A percentile compares a stretch with the other conserved stretches of the same genome.
phyloP scores from a whole-genome alignment of 306 rosid species.

The Malus sylvestris region DNA sequence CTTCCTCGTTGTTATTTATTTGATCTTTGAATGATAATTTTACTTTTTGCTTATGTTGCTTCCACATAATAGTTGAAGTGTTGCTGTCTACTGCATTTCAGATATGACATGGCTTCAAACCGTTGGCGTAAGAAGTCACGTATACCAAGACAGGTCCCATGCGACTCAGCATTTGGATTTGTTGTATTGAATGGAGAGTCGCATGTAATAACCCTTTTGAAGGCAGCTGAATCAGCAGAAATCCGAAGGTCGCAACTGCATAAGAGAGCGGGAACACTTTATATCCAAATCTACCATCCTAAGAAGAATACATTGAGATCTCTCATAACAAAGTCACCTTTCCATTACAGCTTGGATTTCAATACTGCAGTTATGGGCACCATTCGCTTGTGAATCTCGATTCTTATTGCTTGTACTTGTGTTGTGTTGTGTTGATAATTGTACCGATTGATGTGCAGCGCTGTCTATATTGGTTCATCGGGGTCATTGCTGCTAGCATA shows the following conservation, averaged over 20 bases:
- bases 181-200: constrained; percentile 55
- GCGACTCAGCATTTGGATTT: constrained; percentile 41
- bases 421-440: constrained; percentile 3
- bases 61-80: not conserved
- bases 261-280: constrained; percentile 48
- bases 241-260: constrained; percentile 41
- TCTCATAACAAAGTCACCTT: constrained; percentile 54
- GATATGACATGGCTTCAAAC: constrained; percentile 66
- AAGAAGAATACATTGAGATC: constrained; percentile 71
- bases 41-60: constrained; percentile 7
- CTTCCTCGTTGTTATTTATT: not conserved
- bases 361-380: constrained; percentile 55
- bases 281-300: constrained; percentile 70
- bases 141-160: constrained; percentile 49
- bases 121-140: constrained; percentile 59
- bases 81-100: constrained; percentile 22
- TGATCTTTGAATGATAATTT: constrained; percentile 4
- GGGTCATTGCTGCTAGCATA: constrained; percentile 3
- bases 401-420: constrained; percentile 7
- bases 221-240: constrained; percentile 27
- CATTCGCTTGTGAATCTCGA: constrained; percentile 41
- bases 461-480: not conserved
- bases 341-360: constrained; percentile 46
- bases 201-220: constrained; percentile 43
- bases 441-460: constrained; percentile 4